phyloP scores from a whole-genome alignment of 495 filamentous ascomycete species.

The Lophium mytilinum region DNA sequence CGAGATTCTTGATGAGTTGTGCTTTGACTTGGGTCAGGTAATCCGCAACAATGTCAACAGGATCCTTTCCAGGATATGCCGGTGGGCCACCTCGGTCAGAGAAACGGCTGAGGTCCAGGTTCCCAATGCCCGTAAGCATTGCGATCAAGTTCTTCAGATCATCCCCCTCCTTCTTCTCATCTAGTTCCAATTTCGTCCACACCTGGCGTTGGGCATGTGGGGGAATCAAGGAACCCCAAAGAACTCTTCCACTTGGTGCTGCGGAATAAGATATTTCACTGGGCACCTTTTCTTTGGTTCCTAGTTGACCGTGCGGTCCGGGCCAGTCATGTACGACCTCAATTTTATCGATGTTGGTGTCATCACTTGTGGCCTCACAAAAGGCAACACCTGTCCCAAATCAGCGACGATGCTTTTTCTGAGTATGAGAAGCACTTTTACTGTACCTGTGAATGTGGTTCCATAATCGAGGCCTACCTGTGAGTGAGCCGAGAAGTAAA shows the following conservation, averaged over 20 bases:
- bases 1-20: conserved; percentile 7
- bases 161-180: conserved; percentile 1
- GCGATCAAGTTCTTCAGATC: not conserved
- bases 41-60: conserved; percentile 13
- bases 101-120: not conserved
- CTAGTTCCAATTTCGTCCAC: conserved; percentile 16
- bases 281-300: conserved; percentile 18
- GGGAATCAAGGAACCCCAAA: conserved; percentile 10
- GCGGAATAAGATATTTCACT: conserved; percentile 8
- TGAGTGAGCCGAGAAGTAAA: not conserved
- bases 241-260: not conserved
- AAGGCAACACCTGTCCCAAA: conserved; percentile 6
- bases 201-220: conserved; percentile 5
- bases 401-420: no score
- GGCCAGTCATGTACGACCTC: conserved; percentile 15
- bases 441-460: conserved; percentile 10
- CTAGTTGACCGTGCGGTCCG: conserved; percentile 3
- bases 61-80: not conserved
- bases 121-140: not conserved
- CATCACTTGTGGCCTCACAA: conserved; percentile 7
- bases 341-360: not conserved
- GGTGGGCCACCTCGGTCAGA: not conserved
- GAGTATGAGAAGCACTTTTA: no score
- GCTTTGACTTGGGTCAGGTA: conserved; percentile 5
- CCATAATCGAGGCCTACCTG: conserved; percentile 11